Percentiles rank a stretch among this genome's conserved stretches.
These are phyloP conservation scores for Volvox africanus DNA, from an alignment of 139 green algal genomes.

Conservation along the genomic window DNA sequence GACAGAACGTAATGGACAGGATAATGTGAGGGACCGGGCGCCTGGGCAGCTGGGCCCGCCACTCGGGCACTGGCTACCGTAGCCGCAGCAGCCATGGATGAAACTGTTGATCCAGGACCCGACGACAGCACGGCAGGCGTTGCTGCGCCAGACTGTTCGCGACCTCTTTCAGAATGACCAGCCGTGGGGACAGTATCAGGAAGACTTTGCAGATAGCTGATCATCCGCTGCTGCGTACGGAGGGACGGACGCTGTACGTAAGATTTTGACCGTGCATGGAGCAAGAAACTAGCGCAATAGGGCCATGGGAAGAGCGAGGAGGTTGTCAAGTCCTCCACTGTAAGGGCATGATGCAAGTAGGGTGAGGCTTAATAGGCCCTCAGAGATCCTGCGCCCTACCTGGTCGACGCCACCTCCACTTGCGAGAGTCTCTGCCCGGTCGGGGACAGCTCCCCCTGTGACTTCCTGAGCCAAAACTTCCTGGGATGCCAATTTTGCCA, in stretches of 20 bases:
- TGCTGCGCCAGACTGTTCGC: neutral
- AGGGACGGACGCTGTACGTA: too few species aligned
- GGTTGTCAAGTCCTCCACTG: too few species aligned
- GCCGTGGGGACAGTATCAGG: neutral
- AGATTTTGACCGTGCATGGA: too few species aligned
- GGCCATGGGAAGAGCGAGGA: too few species aligned
- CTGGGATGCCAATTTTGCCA: neutral
- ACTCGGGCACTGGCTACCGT: neutral
- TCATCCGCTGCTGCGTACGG: slow-evolving; percentile 9
- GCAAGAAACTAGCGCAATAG: too few species aligned
- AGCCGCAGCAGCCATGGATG: neutral
- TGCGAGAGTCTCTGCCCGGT: neutral
- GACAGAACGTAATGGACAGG: too few species aligned
- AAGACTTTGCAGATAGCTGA: slow-evolving; percentile 16
- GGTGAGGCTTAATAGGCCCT: too few species aligned
- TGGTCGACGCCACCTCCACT: neutral
- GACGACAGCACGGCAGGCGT: neutral
- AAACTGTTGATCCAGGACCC: neutral
- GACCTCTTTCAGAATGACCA: neutral
- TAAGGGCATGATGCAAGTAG: too few species aligned
- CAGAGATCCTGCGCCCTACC: neutral
- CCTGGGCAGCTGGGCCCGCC: neutral
- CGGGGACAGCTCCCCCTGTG: neutral
- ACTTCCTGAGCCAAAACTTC: neutral
- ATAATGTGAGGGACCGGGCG: neutral